Base-by-base conservation (phyloP, 2,329 filamentous ascomycete genomes). In the Epichloe bromicola region DNA sequence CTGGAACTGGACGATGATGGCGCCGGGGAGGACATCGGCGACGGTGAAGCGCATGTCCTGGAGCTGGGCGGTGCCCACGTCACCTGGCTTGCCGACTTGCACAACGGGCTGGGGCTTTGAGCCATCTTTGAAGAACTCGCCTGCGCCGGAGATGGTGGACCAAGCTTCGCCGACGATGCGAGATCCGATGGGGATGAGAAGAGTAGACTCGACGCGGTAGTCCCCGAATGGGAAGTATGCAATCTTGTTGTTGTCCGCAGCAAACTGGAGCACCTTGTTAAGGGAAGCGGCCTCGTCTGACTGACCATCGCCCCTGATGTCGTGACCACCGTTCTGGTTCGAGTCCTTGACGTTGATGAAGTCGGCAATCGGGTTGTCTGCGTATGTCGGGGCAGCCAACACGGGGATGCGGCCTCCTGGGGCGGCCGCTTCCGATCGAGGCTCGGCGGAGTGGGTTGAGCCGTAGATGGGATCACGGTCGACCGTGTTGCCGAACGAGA, bases 141-240 rank as follows among this genome's bases (percentile, higher is more conserved):
- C 77, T 4, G 62, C 63, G 2, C 67, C 76, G n/a, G 68, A 72
- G 59, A 75, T 74, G 3, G 68, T 67, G 10, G 76, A 70, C 68
- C 75, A 78, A 5, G 71, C 70, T 60, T 81, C 75, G 19, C 79
- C 79, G 10, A 78, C 67, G 26, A 82, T 71, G 2, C 69, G 68
- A 4, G 75, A 74, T 12, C 73, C 73, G 3, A 56, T 48, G 5
- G 61, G 61, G 14, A 63, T 51, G n/a, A 55, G 49, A 1, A 63
- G 53, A 6, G 61, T 63, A 10, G 56, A 59, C 33, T 61, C 56
- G 17, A 64, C 59, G 1, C 55, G 53, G 43, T 63, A 64, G 40
- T 56, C 56, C 37, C 62, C 62, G 52, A 57, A 63, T 5, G 62
- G 61, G 41, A 64, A 62, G 53, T 63, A 63, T 11, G 56, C 60